phyloP scores from a whole-genome alignment of 2,329 filamentous ascomycete genomes.

The Fusarium multiceps region DNA sequence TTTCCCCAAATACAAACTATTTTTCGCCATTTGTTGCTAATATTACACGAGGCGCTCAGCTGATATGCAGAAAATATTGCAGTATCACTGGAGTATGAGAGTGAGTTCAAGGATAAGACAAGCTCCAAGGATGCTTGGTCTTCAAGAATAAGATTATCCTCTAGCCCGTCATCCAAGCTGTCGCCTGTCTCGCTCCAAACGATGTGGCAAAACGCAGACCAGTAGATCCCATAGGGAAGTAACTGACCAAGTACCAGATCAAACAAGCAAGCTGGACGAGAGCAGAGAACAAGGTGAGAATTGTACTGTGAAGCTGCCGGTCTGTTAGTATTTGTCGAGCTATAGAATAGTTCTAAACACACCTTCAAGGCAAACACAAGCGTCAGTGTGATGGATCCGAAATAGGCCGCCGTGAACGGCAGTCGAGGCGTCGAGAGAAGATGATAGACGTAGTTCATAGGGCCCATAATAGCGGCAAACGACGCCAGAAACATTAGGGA shows the following conservation, averaged over 20 bases:
- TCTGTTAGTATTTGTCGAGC: conserved; percentile 22
- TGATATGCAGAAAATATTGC: conserved; percentile 1
- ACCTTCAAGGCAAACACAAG: conserved; percentile 93
- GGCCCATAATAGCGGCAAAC: conserved; percentile 95
- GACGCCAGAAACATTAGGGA: conserved; percentile 90
- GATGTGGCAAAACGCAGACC: conserved; percentile 87
- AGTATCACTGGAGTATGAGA: background rate
- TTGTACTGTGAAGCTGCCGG: conserved; percentile 79
- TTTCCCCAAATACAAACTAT: background rate
- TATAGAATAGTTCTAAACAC: conserved; percentile 58
- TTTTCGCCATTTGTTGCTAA: conserved; percentile 8
- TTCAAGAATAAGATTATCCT: background rate
- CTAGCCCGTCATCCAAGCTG: conserved; percentile 87
- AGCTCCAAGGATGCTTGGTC: background rate
- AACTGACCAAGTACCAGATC: conserved; percentile 94
- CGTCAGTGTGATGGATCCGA: conserved; percentile 90
- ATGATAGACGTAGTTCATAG: conserved; percentile 83
- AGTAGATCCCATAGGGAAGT: conserved; percentile 96
- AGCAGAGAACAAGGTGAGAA: conserved; percentile 86
- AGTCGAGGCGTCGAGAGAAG: conserved; percentile 85
- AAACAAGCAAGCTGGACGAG: conserved; percentile 86
- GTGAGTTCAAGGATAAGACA: background rate
- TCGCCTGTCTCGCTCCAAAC: conserved; percentile 85
- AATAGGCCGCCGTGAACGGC: conserved; percentile 94
- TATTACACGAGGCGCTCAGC: conserved; percentile 15